phyloP scores from a whole-genome alignment of 2,329 filamentous ascomycete species.

The Lachnellula arida region DNA sequence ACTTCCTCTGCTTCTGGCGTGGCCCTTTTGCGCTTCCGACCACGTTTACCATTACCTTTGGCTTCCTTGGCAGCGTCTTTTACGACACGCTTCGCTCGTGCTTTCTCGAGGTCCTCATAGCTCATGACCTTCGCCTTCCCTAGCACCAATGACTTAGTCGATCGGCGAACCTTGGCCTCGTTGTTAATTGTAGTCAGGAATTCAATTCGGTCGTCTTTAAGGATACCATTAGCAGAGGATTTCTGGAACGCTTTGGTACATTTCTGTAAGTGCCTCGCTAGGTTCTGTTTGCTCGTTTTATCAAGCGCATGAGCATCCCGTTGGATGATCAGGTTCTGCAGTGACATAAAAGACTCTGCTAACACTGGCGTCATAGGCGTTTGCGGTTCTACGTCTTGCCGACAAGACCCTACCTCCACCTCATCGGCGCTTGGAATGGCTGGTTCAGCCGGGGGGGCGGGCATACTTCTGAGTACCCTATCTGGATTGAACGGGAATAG shows the following conservation, averaged over 20 bases:
- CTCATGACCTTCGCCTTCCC: slow-evolving; percentile 23
- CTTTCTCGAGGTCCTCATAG: slow-evolving; percentile 32
- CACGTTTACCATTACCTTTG: slow-evolving; percentile 16
- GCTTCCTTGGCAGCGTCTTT: slow-evolving; percentile 13
- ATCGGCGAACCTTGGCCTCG: slow-evolving; percentile 18
- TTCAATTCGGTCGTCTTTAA: slow-evolving; percentile 28
- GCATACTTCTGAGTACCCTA: slow-evolving; percentile 29
- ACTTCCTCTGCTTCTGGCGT: slow-evolving; percentile 6
- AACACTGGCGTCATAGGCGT: slow-evolving; percentile 30
- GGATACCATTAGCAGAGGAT: slow-evolving; percentile 20
- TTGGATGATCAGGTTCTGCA: slow-evolving; percentile 22
- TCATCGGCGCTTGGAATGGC: slow-evolving; percentile 16
- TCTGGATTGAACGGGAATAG: slow-evolving; percentile 27
- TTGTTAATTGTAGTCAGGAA: slow-evolving; percentile 26
- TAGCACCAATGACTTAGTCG: slow-evolving; percentile 13
- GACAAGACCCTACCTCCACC: slow-evolving; percentile 3
- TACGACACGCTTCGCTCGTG: slow-evolving; percentile 16
- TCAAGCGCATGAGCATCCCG: slow-evolving; percentile 22
- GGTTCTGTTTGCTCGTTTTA: slow-evolving; percentile 21
- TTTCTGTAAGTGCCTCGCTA: slow-evolving; percentile 26
- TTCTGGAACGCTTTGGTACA: slow-evolving; percentile 25
- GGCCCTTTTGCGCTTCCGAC: slow-evolving; percentile 10
- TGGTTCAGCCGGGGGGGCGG: slow-evolving; percentile 18
- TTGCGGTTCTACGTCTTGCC: slow-evolving; percentile 8
- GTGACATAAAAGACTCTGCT: slow-evolving; percentile 19